These are phyloP conservation scores for Leptographium procerum DNA, from an alignment of 2,329 filamentous ascomycete genomes.

Conservation along the genomic window DNA sequence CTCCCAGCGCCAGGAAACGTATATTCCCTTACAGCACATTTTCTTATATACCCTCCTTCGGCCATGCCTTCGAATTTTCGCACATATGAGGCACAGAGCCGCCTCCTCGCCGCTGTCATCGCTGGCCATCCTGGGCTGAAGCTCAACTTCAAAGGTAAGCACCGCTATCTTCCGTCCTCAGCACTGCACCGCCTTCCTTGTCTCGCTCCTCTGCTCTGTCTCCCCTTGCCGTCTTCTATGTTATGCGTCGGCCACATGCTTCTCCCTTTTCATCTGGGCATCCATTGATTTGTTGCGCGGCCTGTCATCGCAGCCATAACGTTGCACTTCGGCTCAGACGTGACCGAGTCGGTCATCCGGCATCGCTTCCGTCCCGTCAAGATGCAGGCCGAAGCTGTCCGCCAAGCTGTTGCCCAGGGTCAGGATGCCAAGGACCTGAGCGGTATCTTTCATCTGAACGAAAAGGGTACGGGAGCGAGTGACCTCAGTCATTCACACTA, in stretches of 20 bases:
- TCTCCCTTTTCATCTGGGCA: not conserved
- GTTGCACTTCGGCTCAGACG: constrained; percentile 36
- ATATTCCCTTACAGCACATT: too few species aligned
- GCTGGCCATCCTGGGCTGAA: constrained; percentile 42
- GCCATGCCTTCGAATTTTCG: constrained; percentile 46
- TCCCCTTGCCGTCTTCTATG: not conserved
- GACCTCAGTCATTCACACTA: not conserved
- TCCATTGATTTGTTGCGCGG: not conserved
- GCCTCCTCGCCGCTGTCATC: constrained; percentile 49
- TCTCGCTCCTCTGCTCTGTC: not conserved
- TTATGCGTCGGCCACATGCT: not conserved
- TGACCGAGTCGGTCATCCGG: constrained; percentile 33
- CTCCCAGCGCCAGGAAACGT: too few species aligned
- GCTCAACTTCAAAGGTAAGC: constrained; percentile 51
- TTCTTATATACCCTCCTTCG: not conserved
- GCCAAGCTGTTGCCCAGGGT: constrained; percentile 21
- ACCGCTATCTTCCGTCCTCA: not conserved
- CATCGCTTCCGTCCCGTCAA: constrained; percentile 40
- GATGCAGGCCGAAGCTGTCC: constrained; percentile 28
- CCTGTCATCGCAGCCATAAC: constrained; percentile 29
- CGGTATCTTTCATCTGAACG: constrained; percentile 26
- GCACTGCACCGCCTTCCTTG: constrained; percentile 2
- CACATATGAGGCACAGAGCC: constrained; percentile 46
- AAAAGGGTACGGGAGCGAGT: constrained; percentile 25
- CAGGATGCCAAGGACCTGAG: constrained; percentile 34